Percentiles rank a stretch among this genome's conserved stretches.
These are phyloP conservation scores for Solanum microdontum DNA, from an alignment of 257 asterid species.

Conservation along the genomic window DNA sequence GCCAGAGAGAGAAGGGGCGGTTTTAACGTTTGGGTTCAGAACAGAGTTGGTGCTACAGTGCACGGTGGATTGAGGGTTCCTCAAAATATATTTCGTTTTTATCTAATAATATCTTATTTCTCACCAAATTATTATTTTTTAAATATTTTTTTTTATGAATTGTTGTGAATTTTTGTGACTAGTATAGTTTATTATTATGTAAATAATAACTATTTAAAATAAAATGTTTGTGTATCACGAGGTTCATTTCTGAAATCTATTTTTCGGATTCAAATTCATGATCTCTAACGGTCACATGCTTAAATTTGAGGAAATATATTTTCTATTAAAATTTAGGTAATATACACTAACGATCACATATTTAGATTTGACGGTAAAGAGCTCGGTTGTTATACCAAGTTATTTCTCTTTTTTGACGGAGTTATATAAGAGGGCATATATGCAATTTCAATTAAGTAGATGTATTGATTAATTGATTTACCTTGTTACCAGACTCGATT, in stretches of 20 bases:
- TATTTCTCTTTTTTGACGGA: background rate
- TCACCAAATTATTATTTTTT: background rate
- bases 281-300: background rate
- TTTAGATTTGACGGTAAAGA: background rate
- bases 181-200: background rate
- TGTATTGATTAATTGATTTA: background rate
- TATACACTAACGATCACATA: background rate
- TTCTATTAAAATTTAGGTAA: background rate
- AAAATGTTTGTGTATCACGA: background rate
- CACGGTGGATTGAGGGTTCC: background rate
- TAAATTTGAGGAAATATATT: background rate
- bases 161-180: background rate
- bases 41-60: background rate
- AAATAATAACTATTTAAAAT: background rate
- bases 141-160: too few species aligned
- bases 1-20: slow-evolving; percentile 6
- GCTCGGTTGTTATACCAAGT: background rate
- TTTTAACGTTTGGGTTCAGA: slow-evolving; percentile 17
- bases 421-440: background rate
- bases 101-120: background rate
- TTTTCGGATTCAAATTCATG: background rate
- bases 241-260: background rate
- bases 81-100: background rate
- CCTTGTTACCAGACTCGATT: background rate
- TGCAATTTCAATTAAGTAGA: background rate